phyloP scores from a whole-genome alignment of 805 yeast species.

The Candida stauntonica region DNA sequence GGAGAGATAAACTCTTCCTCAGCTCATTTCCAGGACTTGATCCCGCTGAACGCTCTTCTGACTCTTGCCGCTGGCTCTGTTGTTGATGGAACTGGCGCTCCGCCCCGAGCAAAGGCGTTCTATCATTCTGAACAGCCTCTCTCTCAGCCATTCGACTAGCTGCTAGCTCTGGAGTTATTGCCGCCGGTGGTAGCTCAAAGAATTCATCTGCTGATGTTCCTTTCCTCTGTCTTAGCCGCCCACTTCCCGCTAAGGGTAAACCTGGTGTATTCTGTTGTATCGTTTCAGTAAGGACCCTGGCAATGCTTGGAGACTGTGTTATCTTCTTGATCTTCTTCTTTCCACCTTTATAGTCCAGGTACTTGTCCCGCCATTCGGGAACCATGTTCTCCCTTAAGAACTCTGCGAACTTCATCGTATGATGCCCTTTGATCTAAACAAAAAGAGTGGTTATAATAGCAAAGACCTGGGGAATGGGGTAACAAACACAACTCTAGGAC shows the following conservation, averaged over 20 bases:
- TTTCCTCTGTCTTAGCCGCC: conserved; percentile 1
- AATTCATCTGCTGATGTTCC: background rate
- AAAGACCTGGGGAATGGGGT: no score
- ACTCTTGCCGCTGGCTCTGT: background rate
- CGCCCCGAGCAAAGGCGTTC: conserved; percentile 23
- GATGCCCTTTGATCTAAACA: no score
- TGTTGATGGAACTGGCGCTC: no score
- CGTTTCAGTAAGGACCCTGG: conserved; percentile 1
- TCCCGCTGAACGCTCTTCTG: background rate
- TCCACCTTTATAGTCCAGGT: conserved; percentile 60
- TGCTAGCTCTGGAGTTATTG: conserved; percentile 11
- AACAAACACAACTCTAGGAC: no score
- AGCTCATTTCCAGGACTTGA: background rate
- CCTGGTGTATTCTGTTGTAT: background rate
- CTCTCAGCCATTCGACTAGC: conserved; percentile 1
- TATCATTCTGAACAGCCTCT: conserved; percentile 14
- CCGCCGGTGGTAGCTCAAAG: conserved; percentile 25
- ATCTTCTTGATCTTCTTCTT: conserved; percentile 28
- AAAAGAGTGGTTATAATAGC: no score
- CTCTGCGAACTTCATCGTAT: conserved; percentile 22
- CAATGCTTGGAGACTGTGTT: conserved; percentile 15
- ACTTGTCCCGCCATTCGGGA: conserved; percentile 86
- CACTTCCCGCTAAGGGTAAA: conserved; percentile 1
- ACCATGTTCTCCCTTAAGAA: conserved; percentile 32
- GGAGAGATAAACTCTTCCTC: background rate